Evolutionary conservation across 768 basidiomycete species (phyloP).

Genomic region (Podaxis sp.): DNA sequence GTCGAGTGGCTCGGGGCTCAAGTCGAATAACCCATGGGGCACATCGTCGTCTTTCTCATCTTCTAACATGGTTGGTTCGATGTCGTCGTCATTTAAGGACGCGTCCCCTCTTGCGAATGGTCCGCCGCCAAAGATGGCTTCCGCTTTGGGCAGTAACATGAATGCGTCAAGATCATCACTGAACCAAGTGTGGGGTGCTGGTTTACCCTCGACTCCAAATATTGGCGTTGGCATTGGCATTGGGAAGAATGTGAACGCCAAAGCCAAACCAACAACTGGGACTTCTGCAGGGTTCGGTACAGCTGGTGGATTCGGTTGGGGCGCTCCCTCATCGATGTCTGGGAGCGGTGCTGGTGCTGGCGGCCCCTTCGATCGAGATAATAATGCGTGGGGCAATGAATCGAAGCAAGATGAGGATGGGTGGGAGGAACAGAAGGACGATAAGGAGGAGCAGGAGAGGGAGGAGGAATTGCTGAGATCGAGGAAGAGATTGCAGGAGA

Average conservation of each 20-base stretch:
- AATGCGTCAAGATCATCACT: neutral
- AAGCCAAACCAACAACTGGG: conserved; percentile 6
- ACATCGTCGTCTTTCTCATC: neutral
- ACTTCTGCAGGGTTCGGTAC: neutral
- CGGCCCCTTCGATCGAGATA: neutral
- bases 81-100: conserved; percentile 1
- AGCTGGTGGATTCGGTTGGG: conserved; percentile 7
- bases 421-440: neutral
- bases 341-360: neutral
- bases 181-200: neutral
- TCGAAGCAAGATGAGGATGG: neutral
- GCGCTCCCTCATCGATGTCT: neutral
- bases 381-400: neutral
- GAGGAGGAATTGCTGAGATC: neutral
- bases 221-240: neutral
- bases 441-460: neutral
- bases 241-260: neutral
- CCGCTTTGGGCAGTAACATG: neutral
- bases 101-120: neutral
- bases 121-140: neutral
- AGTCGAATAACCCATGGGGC: neutral
- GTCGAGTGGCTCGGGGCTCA: neutral
- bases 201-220: neutral
- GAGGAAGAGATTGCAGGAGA: neutral
- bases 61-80: neutral